phyloP scores from a whole-genome alignment of 257 asterid species.

The Primulina huaijiensis region DNA sequence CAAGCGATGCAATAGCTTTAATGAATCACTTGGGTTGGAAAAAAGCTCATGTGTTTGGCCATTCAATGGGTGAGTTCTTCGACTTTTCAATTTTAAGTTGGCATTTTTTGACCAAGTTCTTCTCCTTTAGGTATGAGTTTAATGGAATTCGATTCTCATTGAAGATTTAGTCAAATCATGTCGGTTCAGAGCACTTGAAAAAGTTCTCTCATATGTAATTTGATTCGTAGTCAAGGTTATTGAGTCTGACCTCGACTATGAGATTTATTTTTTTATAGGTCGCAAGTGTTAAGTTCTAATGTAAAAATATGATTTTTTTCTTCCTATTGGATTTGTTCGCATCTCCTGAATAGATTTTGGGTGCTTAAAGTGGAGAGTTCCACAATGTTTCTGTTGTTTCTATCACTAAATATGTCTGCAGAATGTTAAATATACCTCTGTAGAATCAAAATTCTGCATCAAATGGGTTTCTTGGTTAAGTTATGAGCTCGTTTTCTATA shows the following conservation, averaged over 20 bases:
- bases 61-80: conserved; percentile 87
- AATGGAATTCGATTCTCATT: background rate
- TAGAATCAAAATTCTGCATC: background rate
- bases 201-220: background rate
- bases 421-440: background rate
- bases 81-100: conserved; percentile 27
- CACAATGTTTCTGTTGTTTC: background rate
- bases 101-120: conserved; percentile 27
- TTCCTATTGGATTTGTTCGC: background rate
- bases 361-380: background rate
- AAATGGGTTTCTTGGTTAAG: conserved; percentile 12
- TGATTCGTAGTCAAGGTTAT: too few relatives aligned
- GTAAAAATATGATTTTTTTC: background rate
- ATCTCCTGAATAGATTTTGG: background rate
- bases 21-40: conserved; percentile 96
- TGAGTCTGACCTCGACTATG: background rate
- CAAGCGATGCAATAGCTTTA: conserved; percentile 86
- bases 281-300: too few relatives aligned
- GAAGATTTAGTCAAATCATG: background rate
- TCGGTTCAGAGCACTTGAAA: background rate
- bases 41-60: conserved; percentile 91
- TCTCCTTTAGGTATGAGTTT: conserved; percentile 3
- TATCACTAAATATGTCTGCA: background rate
- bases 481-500: conserved; percentile 23
- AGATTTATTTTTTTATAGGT: background rate